These are phyloP conservation scores for Pecoramyces ruminantium DNA, from an alignment of 192 early-diverging fungal species.

Conservation along the genomic window DNA sequence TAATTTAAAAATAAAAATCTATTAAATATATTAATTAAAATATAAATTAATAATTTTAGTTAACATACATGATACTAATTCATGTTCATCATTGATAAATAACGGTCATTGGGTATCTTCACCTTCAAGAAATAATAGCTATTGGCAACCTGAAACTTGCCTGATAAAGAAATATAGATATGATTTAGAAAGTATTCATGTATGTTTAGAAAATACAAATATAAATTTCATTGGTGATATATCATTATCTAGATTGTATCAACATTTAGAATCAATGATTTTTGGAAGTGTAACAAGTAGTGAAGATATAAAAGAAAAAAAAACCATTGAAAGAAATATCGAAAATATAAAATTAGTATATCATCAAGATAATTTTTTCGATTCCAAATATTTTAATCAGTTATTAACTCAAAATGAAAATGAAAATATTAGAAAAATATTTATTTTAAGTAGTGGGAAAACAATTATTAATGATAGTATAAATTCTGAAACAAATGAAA, in stretches of 20 bases:
- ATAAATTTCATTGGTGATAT: neutral
- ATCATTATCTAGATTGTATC: neutral
- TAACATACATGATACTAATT: neutral
- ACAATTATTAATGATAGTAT: neutral
- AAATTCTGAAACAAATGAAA: neutral
- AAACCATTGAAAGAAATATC: neutral
- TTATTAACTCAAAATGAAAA: neutral
- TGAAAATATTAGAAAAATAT: neutral
- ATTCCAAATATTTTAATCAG: neutral
- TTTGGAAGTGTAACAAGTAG: neutral
- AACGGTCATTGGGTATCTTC: neutral
- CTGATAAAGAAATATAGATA: neutral
- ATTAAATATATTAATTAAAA: too few species aligned
- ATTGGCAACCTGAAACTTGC: neutral
- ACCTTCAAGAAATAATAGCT: neutral
- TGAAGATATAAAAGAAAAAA: neutral
- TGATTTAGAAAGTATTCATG: neutral
- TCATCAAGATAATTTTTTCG: neutral
- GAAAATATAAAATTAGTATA: neutral
- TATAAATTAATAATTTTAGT: neutral
- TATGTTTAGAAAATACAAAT: neutral
- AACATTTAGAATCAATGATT: neutral
- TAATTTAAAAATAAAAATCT: too few species aligned
- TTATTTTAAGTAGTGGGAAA: neutral
- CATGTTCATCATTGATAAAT: neutral